Conservation (phyloP, 2,329 filamentous ascomycete species). For the Aspergillus aculeatus region DNA sequence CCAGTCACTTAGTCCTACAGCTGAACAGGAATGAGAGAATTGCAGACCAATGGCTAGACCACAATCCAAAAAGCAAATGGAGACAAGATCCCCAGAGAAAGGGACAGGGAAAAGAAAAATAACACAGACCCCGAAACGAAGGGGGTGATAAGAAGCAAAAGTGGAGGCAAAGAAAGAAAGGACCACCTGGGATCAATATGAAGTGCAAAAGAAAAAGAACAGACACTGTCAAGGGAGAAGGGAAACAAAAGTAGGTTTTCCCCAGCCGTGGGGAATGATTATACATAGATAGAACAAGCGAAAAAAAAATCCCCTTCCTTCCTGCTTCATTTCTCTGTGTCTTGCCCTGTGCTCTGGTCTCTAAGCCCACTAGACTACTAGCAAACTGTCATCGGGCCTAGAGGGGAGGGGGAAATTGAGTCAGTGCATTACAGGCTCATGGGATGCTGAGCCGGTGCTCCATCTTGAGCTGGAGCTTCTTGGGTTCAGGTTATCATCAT, state of each 20-base stretch:
- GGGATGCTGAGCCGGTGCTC: not conserved
- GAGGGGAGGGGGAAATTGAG: not conserved
- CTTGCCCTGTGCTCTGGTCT: not conserved
- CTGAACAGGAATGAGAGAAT: not conserved
- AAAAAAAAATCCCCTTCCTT: not conserved
- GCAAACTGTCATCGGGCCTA: not conserved
- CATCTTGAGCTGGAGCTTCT: not conserved
- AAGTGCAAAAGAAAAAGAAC: slow-evolving; percentile 9
- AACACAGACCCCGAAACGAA: slow-evolving; percentile 3
- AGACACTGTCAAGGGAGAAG: not conserved
- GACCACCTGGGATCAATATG: not conserved
- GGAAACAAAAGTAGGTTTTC: not conserved
- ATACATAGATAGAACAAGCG: not conserved
- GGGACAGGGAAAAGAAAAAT: not conserved
- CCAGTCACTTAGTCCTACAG: slow-evolving; percentile 11
- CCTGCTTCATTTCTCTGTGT: not conserved
- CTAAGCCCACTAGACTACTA: not conserved
- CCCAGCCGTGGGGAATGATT: slow-evolving; percentile 4
- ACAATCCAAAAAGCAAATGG: not conserved
- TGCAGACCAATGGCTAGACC: not conserved
- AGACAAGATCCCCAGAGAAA: not conserved
- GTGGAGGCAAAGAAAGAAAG: slow-evolving; percentile 1
- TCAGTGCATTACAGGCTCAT: not conserved
- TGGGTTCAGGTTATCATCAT: too few relatives aligned
- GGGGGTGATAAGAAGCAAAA: slow-evolving; percentile 7